Conservation (phyloP, 345 rosid species). For the Pseudoturritis turrita region DNA sequence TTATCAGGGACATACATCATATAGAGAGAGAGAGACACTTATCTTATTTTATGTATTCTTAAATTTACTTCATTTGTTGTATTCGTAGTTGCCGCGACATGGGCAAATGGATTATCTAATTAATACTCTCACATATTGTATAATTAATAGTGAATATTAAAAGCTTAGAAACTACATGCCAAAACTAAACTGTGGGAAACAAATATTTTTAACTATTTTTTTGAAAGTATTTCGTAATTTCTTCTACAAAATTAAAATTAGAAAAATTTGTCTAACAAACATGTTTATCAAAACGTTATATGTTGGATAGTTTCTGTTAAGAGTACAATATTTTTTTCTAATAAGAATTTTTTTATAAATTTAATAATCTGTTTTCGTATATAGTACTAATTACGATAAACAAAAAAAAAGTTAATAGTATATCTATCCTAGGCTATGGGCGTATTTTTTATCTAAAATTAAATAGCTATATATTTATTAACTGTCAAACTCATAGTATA, state of each 20-base stretch:
- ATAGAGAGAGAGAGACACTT: background rate
- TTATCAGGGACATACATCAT: conserved; percentile 8
- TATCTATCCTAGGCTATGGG: background rate
- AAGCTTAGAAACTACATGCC: conserved; percentile 4
- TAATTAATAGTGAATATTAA: background rate
- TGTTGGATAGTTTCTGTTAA: background rate
- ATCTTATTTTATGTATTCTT: background rate
- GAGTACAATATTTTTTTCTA: background rate
- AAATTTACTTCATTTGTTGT: conserved; percentile 15
- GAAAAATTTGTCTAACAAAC: background rate
- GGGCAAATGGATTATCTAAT: conserved; percentile 26
- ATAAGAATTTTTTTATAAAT: too few relatives aligned
- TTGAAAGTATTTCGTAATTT: background rate
- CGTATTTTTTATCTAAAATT: background rate
- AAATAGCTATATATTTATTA: background rate
- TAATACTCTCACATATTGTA: background rate
- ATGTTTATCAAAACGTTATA: background rate
- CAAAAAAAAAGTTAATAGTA: too few relatives aligned
- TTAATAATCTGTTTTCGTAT: too few relatives aligned
- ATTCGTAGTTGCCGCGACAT: conserved; percentile 23
- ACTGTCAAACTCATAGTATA: background rate
- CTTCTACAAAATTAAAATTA: background rate
- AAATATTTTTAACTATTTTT: background rate
- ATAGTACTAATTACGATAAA: background rate
- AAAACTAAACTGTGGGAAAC: background rate